A percentile compares a stretch with the other conserved stretches of the same genome.
Evolutionary conservation across 495 filamentous ascomycete species (phyloP).

Genomic region (Podospora bellae-mahoneyi): DNA sequence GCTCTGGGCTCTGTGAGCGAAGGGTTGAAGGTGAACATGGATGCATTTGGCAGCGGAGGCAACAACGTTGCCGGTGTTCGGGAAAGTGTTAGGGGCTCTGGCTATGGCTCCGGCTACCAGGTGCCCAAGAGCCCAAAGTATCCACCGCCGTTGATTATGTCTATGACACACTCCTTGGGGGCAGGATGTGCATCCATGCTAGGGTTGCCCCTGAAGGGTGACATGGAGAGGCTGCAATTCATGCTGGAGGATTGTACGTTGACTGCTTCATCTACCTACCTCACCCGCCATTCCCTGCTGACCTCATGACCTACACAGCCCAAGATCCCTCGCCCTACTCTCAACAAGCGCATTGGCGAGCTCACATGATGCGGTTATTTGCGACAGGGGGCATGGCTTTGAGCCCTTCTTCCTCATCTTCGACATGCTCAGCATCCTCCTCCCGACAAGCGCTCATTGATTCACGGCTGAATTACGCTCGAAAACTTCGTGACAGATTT

Average conservation of each 20-base stretch:
- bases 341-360: slow-evolving; percentile 7
- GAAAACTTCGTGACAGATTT: slow-evolving; percentile 22
- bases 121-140: slow-evolving; percentile 12
- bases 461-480: slow-evolving; percentile 18
- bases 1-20: slow-evolving; percentile 7
- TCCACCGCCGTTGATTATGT: slow-evolving; percentile 12
- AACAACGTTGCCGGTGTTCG: slow-evolving; percentile 8
- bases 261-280: not conserved
- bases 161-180: not conserved
- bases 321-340: not conserved
- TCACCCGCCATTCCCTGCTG: not conserved
- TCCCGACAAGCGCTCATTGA: slow-evolving; percentile 17
- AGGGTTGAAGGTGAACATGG: slow-evolving; percentile 20
- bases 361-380: slow-evolving; percentile 22
- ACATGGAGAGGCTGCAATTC: slow-evolving; percentile 20
- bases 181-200: slow-evolving; percentile 5
- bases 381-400: slow-evolving; percentile 15
- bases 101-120: not conserved
- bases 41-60: slow-evolving; percentile 7
- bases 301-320: not conserved
- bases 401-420: not conserved
- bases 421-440: not conserved
- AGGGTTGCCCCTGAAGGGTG: slow-evolving; percentile 9
- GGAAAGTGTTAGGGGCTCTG: not conserved
- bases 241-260: slow-evolving; percentile 18